phyloP scores from a whole-genome alignment of 1,284 basidiomycete genomes.

The Boletus semigastroideus region DNA sequence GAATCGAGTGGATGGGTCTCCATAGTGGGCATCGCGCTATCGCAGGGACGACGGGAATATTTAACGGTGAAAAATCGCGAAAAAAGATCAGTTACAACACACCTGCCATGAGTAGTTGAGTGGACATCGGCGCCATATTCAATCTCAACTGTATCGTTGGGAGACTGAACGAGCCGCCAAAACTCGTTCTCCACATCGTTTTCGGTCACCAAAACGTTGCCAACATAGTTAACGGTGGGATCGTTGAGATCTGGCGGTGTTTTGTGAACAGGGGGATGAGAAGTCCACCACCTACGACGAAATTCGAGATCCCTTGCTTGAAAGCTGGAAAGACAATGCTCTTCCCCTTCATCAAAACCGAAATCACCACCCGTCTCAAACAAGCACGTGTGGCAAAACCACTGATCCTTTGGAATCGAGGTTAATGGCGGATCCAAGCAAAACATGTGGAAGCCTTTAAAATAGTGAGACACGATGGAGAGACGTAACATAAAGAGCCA shows the following conservation, averaged over 20 bases:
- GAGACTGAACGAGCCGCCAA: constrained; percentile 92
- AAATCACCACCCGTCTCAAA: constrained; percentile 96
- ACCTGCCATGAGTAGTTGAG: constrained; percentile 97
- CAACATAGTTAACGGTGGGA: constrained; percentile 58
- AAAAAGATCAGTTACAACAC: constrained; percentile 26
- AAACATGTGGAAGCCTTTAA: constrained; percentile 89
- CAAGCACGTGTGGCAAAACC: constrained; percentile 95
- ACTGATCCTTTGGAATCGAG: constrained; percentile 87
- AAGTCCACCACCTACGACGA: constrained; percentile 83
- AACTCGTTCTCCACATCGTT: constrained; percentile 94
- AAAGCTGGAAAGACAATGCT: constrained; percentile 91
- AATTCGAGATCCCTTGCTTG: constrained; percentile 91
- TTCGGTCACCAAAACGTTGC: constrained; percentile 74
- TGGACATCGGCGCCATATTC: constrained; percentile 99
- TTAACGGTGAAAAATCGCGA: constrained; percentile 32
- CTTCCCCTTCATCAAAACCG: constrained; percentile 98
- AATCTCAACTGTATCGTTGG: constrained; percentile 91
- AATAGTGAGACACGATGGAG: constrained; percentile 19
- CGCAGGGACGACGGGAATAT: constrained; percentile 14
- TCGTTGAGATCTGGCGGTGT: constrained; percentile 39
- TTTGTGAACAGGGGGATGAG: constrained; percentile 57
- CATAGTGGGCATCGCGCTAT: constrained; percentile 90
- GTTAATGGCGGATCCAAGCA: constrained; percentile 91
- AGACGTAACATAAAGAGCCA: constrained; percentile 12
- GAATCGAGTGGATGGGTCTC: constrained; percentile 88